These are phyloP conservation scores for Dimargaris xerosporica DNA, from an alignment of 192 early-diverging fungal genomes.

Conservation along the genomic window DNA sequence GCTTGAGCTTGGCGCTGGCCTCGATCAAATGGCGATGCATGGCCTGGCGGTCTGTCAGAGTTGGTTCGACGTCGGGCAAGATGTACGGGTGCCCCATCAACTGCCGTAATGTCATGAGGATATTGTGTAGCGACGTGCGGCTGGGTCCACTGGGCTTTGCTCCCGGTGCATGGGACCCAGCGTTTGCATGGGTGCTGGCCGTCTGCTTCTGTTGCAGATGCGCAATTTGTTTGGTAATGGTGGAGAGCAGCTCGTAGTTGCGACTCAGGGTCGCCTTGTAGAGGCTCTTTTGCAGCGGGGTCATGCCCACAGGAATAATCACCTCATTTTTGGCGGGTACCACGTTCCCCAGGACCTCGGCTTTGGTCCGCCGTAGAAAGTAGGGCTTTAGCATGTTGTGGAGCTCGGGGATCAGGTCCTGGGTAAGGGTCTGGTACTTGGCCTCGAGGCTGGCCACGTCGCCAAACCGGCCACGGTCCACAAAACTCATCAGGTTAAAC, in stretches of 20 bases:
- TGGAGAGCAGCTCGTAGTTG: conserved; percentile 31
- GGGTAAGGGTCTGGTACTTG: conserved; percentile 34
- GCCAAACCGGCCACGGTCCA: conserved; percentile 43
- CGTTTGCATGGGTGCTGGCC: not conserved
- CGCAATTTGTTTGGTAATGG: conserved; percentile 27
- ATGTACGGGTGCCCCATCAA: conserved; percentile 56
- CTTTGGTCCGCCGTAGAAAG: conserved; percentile 57
- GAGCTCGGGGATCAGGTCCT: conserved; percentile 41
- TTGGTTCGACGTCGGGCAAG: conserved; percentile 35
- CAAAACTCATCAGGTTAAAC: conserved; percentile 66
- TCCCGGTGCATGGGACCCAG: not conserved
- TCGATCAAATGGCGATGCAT: conserved; percentile 41
- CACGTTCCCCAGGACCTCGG: conserved; percentile 34
- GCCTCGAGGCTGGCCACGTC: conserved; percentile 37
- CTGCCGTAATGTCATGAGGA: conserved; percentile 54
- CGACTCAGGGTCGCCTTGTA: conserved; percentile 44
- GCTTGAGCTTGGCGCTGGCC: conserved; percentile 41
- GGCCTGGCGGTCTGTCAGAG: conserved; percentile 17
- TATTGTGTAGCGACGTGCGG: conserved; percentile 20
- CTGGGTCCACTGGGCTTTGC: not conserved
- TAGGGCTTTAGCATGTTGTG: conserved; percentile 50
- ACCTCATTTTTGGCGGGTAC: conserved; percentile 49
- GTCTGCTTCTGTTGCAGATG: conserved; percentile 17
- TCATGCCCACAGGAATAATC: conserved; percentile 55
- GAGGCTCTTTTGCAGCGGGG: conserved; percentile 46